Evolutionary conservation across 805 yeast genomes (phyloP).

Genomic region (Barnettozyma vustinii): DNA sequence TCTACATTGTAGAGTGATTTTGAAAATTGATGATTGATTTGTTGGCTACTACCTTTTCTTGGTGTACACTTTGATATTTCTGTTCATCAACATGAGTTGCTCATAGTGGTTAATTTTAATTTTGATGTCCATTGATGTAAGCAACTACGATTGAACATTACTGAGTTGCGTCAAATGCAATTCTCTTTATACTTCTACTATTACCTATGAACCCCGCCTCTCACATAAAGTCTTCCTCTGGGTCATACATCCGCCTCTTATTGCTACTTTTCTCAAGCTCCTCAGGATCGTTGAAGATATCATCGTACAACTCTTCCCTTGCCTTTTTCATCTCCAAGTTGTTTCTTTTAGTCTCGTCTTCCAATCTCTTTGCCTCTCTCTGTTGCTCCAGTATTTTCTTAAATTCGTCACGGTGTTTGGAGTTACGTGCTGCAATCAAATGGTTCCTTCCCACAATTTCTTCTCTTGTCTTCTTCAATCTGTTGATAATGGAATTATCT

Average conservation of each 20-base stretch:
- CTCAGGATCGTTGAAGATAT: constrained; percentile 40
- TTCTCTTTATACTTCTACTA: background rate
- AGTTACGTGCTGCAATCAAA: constrained; percentile 31
- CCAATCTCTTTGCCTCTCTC: constrained; percentile 21
- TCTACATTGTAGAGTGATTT: background rate
- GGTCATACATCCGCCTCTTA: constrained; percentile 44
- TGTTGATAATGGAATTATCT: constrained; percentile 55
- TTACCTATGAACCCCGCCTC: background rate
- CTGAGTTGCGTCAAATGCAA: background rate
- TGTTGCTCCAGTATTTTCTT: constrained; percentile 21
- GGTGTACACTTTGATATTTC: background rate
- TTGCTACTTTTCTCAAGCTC: constrained; percentile 39
- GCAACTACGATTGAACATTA: background rate
- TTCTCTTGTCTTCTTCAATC: constrained; percentile 57
- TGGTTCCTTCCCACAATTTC: constrained; percentile 37
- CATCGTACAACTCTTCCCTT: constrained; percentile 41
- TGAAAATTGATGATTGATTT: background rate
- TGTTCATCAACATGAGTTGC: background rate
- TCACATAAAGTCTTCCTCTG: constrained; percentile 54
- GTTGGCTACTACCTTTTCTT: background rate
- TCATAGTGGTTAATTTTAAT: too few relatives aligned
- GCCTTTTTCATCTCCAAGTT: constrained; percentile 35
- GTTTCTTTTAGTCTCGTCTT: constrained; percentile 32
- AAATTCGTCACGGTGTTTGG: constrained; percentile 32
- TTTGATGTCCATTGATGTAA: background rate